A percentile compares a stretch with the other conserved stretches of the same genome.
These are phyloP conservation scores for Botrytis deweyae DNA, from an alignment of 2,329 filamentous ascomycete genomes.

Conservation along the genomic window DNA sequence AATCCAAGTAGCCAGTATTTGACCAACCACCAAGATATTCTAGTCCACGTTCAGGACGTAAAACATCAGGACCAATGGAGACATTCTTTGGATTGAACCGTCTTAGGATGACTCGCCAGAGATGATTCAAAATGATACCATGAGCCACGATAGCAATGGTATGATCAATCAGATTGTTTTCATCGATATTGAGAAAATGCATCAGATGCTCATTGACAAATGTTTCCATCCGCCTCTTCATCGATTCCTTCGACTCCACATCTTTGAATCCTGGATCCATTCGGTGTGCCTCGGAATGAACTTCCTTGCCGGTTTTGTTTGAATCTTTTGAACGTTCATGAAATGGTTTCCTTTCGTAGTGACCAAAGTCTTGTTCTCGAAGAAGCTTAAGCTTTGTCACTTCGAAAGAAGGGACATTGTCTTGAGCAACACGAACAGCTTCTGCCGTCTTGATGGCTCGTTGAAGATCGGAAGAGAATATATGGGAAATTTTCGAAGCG, in stretches of 20 bases:
- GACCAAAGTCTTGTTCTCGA: conserved; percentile 74
- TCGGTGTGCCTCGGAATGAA: conserved; percentile 43
- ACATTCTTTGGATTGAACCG: conserved; percentile 46
- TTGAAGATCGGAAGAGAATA: conserved; percentile 77
- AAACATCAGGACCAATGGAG: conserved; percentile 45
- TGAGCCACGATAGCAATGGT: conserved; percentile 74
- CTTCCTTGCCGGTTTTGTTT: conserved; percentile 40
- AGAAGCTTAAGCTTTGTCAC: conserved; percentile 46
- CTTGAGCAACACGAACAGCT: conserved; percentile 61
- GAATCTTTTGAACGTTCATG: conserved; percentile 42
- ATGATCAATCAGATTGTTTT: conserved; percentile 37
- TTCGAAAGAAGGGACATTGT: conserved; percentile 43
- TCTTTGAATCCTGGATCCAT: conserved; percentile 49
- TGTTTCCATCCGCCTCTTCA: conserved; percentile 60
- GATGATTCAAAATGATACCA: conserved; percentile 71
- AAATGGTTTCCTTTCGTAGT: conserved; percentile 64
- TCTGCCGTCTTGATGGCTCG: conserved; percentile 71
- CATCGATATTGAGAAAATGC: conserved; percentile 46
- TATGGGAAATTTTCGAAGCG: conserved; percentile 61
- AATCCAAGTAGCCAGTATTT: conserved; percentile 59
- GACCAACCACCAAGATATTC: conserved; percentile 60
- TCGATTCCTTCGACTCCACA: conserved; percentile 66
- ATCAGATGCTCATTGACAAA: conserved; percentile 67
- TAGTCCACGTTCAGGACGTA: conserved; percentile 37
- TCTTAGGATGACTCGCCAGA: conserved; percentile 63